Percentiles rank a stretch among this genome's conserved stretches.
These are phyloP conservation scores for Flaveria trinervia DNA, from an alignment of 129 eudicot genomes.

Conservation along the genomic window DNA sequence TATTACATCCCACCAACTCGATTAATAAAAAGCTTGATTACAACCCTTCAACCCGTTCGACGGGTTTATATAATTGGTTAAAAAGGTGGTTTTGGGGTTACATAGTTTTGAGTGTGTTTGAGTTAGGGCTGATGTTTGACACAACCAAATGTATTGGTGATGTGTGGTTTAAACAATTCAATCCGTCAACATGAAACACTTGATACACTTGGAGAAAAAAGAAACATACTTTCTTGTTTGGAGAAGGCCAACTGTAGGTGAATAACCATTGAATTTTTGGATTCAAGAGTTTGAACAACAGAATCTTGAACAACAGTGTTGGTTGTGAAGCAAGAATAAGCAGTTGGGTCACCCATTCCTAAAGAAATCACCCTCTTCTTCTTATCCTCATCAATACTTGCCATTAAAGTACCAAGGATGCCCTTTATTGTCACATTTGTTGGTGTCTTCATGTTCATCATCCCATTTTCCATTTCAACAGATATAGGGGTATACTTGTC, in stretches of 20 bases:
- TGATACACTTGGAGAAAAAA: not conserved
- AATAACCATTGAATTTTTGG: slow-evolving; percentile 80
- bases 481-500: not conserved
- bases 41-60: not conserved
- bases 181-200: no score
- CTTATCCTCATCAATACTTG: slow-evolving; percentile 38
- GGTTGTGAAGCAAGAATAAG: slow-evolving; percentile 71
- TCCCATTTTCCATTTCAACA: slow-evolving; percentile 25
- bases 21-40: no score
- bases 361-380: slow-evolving; percentile 53
- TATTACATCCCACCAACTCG: no score
- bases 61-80: not conserved
- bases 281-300: slow-evolving; percentile 57
- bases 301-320: slow-evolving; percentile 56
- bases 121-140: not conserved
- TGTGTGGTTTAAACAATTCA: not conserved
- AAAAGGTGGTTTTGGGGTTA: no score
- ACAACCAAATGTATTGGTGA: not conserved
- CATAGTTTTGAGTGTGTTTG: no score
- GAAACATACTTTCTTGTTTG: slow-evolving; percentile 67
- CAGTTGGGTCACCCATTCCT: slow-evolving; percentile 97
- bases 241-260: slow-evolving; percentile 94
- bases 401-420: slow-evolving; percentile 65
- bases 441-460: slow-evolving; percentile 50
- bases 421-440: slow-evolving; percentile 83